A percentile compares a stretch with the other conserved stretches of the same genome.
phyloP scores from a whole-genome alignment of 768 basidiomycete genomes.

The Kwoniella sp. region DNA sequence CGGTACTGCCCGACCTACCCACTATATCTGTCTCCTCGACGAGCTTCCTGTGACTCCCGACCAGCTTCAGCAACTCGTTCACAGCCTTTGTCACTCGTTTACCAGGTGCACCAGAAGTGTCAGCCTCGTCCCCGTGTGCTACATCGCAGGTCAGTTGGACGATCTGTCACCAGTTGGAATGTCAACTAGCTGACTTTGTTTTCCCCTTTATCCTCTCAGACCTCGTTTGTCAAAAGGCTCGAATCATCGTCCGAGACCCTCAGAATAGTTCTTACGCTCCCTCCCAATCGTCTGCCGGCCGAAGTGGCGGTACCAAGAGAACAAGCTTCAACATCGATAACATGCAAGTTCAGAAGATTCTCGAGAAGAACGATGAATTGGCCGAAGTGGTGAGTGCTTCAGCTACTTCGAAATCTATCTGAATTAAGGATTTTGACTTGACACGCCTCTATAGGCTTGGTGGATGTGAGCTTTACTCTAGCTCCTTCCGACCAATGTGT shows the following conservation, averaged over 20 bases:
- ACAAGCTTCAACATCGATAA: slow-evolving; percentile 36
- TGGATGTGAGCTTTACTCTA: slow-evolving; percentile 40
- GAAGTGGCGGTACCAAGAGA: slow-evolving; percentile 10
- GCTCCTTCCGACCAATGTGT: no score
- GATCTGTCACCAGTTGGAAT: neutral
- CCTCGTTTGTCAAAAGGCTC: slow-evolving; percentile 52
- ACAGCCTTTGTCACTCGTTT: slow-evolving; percentile 49
- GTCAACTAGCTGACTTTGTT: slow-evolving; percentile 8
- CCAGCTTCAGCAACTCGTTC: slow-evolving; percentile 48
- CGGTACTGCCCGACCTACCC: slow-evolving; percentile 54
- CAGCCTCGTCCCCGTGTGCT: slow-evolving; percentile 51
- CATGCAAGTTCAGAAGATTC: slow-evolving; percentile 46
- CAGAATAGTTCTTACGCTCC: slow-evolving; percentile 22
- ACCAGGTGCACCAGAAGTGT: slow-evolving; percentile 53
- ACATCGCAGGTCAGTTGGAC: slow-evolving; percentile 47
- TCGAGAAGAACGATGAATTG: slow-evolving; percentile 45
- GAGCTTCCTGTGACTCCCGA: slow-evolving; percentile 49
- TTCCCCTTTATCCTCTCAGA: slow-evolving; percentile 17
- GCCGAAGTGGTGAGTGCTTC: slow-evolving; percentile 37
- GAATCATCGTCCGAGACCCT: slow-evolving; percentile 48
- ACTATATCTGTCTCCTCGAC: slow-evolving; percentile 51
- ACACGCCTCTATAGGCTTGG: slow-evolving; percentile 41
- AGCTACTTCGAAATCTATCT: neutral
- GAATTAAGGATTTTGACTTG: no score
- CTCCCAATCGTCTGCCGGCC: slow-evolving; percentile 40